Evolutionary conservation across 2,329 filamentous ascomycete species (phyloP).

Genomic region (Alternaria arbusti): DNA sequence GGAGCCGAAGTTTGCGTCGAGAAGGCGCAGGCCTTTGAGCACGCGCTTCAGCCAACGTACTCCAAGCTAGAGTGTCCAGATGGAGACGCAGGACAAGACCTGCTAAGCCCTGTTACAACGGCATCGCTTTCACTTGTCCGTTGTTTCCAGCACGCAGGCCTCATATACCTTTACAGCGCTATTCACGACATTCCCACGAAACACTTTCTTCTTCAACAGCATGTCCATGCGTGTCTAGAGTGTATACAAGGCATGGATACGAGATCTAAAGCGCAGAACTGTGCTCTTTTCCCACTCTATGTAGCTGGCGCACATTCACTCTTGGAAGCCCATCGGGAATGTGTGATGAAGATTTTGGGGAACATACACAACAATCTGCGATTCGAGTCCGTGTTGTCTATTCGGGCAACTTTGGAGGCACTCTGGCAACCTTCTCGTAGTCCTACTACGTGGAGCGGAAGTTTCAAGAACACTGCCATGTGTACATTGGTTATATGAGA

Average conservation of each 20-base stretch:
- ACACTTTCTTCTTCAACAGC: constrained; percentile 19
- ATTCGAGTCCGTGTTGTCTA: constrained; percentile 17
- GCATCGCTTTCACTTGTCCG: constrained; percentile 9
- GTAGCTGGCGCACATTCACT: constrained; percentile 18
- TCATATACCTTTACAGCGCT: constrained; percentile 24
- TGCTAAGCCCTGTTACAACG: not conserved
- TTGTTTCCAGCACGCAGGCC: constrained; percentile 20
- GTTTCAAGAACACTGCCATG: constrained; percentile 4
- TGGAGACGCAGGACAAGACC: not conserved
- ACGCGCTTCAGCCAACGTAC: constrained; percentile 6
- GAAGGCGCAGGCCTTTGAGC: constrained; percentile 5
- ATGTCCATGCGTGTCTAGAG: constrained; percentile 19
- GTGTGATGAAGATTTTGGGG: constrained; percentile 8
- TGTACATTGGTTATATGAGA: constrained; percentile 7
- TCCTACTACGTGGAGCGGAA: constrained; percentile 9
- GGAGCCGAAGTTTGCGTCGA: not conserved
- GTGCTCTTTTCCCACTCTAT: constrained; percentile 21
- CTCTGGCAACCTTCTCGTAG: constrained; percentile 5
- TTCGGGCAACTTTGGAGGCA: constrained; percentile 9
- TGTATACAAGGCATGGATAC: constrained; percentile 17
- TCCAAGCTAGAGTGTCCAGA: not conserved
- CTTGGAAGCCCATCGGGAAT: constrained; percentile 1
- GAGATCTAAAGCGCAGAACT: constrained; percentile 16
- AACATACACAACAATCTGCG: constrained; percentile 15
- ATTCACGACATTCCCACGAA: constrained; percentile 12